Conservation (phyloP, 805 yeast species). For the Cyberlindnera mycetangii region DNA sequence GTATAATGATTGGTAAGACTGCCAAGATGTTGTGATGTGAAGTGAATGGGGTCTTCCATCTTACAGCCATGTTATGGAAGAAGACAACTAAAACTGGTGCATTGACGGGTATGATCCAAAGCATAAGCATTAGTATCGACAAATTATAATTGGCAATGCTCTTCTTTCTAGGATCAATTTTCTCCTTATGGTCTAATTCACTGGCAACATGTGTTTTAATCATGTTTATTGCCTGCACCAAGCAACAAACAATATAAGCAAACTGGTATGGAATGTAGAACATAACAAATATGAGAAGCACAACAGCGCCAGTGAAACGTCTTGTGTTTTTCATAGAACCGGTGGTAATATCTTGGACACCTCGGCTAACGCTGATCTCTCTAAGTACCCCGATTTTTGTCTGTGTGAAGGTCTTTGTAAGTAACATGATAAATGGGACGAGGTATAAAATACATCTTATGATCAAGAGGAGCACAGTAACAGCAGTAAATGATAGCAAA, state of each 20-base stretch:
- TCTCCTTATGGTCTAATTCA: conserved; percentile 16
- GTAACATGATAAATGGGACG: neutral
- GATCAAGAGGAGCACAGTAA: conserved; percentile 33
- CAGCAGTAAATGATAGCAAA: conserved; percentile 43
- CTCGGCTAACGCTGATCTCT: neutral
- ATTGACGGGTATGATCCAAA: conserved; percentile 78
- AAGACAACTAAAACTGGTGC: conserved; percentile 78
- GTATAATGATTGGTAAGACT: conserved; percentile 64
- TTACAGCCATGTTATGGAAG: conserved; percentile 70
- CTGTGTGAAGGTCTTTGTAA: neutral
- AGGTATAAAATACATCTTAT: conserved; percentile 3
- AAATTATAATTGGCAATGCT: conserved; percentile 55
- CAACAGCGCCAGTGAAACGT: conserved; percentile 15
- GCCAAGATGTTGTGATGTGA: conserved; percentile 85
- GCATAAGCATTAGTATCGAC: conserved; percentile 62
- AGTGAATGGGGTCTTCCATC: conserved; percentile 81
- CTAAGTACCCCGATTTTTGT: neutral
- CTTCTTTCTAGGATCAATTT: conserved; percentile 15
- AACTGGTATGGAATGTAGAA: conserved; percentile 79
- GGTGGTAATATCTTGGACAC: conserved; percentile 3
- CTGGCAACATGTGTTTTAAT: conserved; percentile 31
- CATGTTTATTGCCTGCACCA: conserved; percentile 57
- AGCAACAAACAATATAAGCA: conserved; percentile 58
- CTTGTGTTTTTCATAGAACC: conserved; percentile 15
- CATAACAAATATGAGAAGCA: conserved; percentile 46